Evolutionary conservation across 768 basidiomycete species (phyloP).

Genomic region (Termitomyces sp.): DNA sequence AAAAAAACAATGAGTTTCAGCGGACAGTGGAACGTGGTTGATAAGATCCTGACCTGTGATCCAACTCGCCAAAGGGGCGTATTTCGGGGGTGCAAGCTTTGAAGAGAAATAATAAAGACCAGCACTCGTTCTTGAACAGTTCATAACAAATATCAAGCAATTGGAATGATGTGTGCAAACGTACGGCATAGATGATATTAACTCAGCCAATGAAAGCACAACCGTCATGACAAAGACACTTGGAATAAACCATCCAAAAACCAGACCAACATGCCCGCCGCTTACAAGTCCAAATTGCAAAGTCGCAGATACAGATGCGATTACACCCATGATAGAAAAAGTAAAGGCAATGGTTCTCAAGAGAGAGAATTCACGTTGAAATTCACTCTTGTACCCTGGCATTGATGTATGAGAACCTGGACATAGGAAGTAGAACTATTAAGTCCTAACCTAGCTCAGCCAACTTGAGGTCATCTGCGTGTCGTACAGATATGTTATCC

Average conservation of each 20-base stretch:
- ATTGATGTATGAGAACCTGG: background rate
- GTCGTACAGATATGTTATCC: background rate
- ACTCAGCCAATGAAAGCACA: constrained; percentile 69
- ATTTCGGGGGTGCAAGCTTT: constrained; percentile 61
- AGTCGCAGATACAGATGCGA: constrained; percentile 66
- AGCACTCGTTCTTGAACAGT: constrained; percentile 61
- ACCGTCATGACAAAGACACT: constrained; percentile 63
- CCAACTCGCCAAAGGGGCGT: constrained; percentile 62
- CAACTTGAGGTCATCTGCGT: background rate
- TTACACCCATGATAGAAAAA: constrained; percentile 70
- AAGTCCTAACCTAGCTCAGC: background rate
- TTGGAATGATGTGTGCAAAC: constrained; percentile 17
- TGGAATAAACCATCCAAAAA: constrained; percentile 79
- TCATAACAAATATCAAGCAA: background rate
- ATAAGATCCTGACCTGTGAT: constrained; percentile 37
- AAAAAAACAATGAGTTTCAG: background rate
- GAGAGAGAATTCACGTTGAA: constrained; percentile 2
- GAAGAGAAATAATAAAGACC: constrained; percentile 79
- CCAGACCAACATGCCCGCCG: constrained; percentile 75
- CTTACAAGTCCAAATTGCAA: constrained; percentile 59
- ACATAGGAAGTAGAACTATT: background rate
- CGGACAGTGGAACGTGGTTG: background rate
- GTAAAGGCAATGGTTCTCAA: constrained; percentile 40
- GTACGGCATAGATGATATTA: constrained; percentile 75
- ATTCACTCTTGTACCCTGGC: background rate